phyloP scores from a whole-genome alignment of 768 basidiomycete genomes.

The Phaeolepiota aurea region DNA sequence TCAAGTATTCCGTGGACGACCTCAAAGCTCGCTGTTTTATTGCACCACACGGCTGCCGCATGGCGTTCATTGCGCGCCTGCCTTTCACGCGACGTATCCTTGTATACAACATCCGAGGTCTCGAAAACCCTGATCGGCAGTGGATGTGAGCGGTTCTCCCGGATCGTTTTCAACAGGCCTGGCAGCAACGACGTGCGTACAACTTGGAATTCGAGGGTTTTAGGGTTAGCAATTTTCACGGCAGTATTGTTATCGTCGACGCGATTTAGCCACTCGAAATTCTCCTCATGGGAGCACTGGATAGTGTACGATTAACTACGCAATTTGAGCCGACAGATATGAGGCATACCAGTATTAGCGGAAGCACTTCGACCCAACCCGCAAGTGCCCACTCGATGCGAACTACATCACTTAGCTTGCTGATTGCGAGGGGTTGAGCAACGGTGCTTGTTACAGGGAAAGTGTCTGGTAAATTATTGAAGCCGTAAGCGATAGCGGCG shows the following conservation, averaged over 20 bases:
- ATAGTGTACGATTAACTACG: constrained; percentile 2
- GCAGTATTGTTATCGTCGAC: constrained; percentile 73
- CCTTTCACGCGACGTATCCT: constrained; percentile 69
- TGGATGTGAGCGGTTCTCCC: constrained; percentile 92
- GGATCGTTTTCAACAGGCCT: constrained; percentile 91
- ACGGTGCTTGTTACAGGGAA: constrained; percentile 95
- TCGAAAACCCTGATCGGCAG: constrained; percentile 94
- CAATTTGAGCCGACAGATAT: neutral
- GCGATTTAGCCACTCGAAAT: constrained; percentile 90
- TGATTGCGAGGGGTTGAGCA: constrained; percentile 84
- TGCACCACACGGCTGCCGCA: constrained; percentile 91
- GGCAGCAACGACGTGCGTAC: constrained; percentile 94
- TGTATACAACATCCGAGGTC: constrained; percentile 86
- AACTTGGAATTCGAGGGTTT: constrained; percentile 96
- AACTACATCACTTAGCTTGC: constrained; percentile 83
- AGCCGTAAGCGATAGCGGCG: constrained; percentile 94
- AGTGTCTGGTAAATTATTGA: constrained; percentile 88
- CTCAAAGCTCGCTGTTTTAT: constrained; percentile 95
- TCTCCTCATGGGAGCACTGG: constrained; percentile 98
- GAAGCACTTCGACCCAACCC: constrained; percentile 93
- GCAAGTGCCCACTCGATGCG: constrained; percentile 89
- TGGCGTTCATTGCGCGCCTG: constrained; percentile 85
- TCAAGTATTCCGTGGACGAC: constrained; percentile 92
- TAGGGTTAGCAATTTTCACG: constrained; percentile 93
- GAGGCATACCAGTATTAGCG: constrained; percentile 77